phyloP scores from a whole-genome alignment of 148 eudicot genomes.

The Rhododendron williamsianum region DNA sequence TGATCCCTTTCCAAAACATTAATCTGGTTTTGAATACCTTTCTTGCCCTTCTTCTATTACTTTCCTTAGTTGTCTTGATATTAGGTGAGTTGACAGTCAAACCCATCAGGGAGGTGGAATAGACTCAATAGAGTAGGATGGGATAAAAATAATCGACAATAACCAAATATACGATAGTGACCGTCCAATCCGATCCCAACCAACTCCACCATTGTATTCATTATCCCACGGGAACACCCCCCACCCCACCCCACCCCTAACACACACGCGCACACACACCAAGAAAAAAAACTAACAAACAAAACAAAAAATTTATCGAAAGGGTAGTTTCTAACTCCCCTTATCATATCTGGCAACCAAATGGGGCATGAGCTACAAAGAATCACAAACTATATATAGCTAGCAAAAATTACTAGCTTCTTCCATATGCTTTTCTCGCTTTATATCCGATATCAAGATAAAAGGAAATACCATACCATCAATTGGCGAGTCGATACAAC shows the following conservation, averaged over 20 bases:
- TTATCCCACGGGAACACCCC: neutral
- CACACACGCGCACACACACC: neutral
- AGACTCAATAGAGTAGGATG: neutral
- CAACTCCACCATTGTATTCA: neutral
- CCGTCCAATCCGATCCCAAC: neutral
- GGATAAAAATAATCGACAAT: neutral
- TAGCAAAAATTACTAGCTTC: neutral
- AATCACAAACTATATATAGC: neutral
- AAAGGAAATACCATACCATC: slow-evolving; percentile 44
- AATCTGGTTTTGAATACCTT: neutral
- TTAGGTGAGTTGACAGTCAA: neutral
- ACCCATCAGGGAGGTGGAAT: neutral
- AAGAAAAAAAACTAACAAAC: neutral
- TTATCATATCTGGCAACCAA: neutral
- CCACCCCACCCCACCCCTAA: neutral
- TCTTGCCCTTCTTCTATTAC: neutral
- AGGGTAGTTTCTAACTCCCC: neutral
- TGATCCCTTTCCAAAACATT: neutral
- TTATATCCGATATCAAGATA: neutral
- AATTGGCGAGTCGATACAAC: slow-evolving; percentile 64
- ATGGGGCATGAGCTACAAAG: neutral
- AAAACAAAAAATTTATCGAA: neutral
- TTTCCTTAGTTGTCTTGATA: neutral
- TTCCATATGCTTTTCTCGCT: neutral
- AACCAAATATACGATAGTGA: neutral